Evolutionary conservation across 257 asterid species (phyloP), one percentile per base, ranked within the genome.

Genomic region (Gentiana straminea): DNA sequence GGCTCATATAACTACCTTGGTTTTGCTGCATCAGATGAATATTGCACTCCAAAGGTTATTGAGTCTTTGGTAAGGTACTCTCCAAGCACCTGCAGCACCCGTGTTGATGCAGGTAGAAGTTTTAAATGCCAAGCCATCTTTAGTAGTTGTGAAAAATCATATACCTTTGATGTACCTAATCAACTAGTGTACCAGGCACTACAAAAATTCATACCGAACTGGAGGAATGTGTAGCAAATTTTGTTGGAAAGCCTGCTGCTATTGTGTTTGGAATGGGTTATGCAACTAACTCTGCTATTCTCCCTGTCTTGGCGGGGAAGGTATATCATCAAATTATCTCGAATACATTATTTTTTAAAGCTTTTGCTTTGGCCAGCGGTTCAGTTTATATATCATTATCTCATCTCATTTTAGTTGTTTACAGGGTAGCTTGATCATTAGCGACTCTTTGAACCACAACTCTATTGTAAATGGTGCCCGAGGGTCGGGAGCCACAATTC

Each of bases 1-100:
- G 99, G 97, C 61, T 92, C 99, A 45, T 92, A 92, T 72, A 92
- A 92, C 73, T 92, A 92, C 76, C 86, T 92, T 51, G 99, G 99
- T 61, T 92, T 92, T 73, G 99, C 99, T 38, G 94, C 99, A 45
- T 81, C 99, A 8, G 99, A 92, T 75, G 97, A 92, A 65, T 88
- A 85, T 67, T 92, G 99, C 73, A 92, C 95, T 5, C 99, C 99
- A 65, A 89, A 83, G 38, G 99, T 84, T 34, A 79, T 92, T 68
- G 99, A 92, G 62, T 70, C 95, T 60, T 79, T 92, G 79, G 88
- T 83, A 72, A 75, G 64, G 52, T 92, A 72, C 62, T 78, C 81
- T 11, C 77, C 94, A 7, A 88, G 97, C 91, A 88, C 97, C 66
- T 92, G 99, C 55, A 85, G 99, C 75, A 1, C 89, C 61, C 94